Evolutionary conservation across 2,329 filamentous ascomycete species (phyloP), one percentile per base, ranked within the genome.

Genomic region (Pseudopyricularia javanii): DNA sequence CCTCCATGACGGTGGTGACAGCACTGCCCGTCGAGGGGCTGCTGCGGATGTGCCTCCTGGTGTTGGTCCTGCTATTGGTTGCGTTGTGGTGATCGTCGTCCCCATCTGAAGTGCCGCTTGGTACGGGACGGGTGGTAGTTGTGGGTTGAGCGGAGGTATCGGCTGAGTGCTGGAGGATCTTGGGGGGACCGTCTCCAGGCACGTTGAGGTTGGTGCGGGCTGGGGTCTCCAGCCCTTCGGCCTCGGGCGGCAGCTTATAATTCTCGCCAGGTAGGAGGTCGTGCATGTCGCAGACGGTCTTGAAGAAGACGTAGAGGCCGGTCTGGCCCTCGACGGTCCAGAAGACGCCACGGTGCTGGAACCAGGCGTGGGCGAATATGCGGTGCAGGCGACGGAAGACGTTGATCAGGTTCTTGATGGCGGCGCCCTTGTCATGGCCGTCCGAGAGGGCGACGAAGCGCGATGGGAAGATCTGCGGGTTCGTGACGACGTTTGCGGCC

Each of bases 361-460:
- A 98, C 93, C 93, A 98, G 7, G 93, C 93, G 66, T 98, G 93
- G 48, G 93, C 93, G 65, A 97, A 98, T 68, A 98, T 97, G 55
- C 93, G 82, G 68, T 98, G 95, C 50, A 97, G 80, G 14, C 93
- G 80, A 53, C 93, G 81, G 69, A 98, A 97, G 54, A 98, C 91
- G 66, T 96, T 97, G 60, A 91, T 86, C 55, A 98, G 75, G 66
- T 94, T 91, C 67, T 89, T 88, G 55, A 86, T 74, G 53, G 88
- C 87, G 45, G 76, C 69, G 56, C 74, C 76, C 64, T 77, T 79
- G 61, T 80, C 80, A 63, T 82, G 76, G 37, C 72, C 73, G 64
- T 79, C 78, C 53, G 68, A 71, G 28, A 75, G 62, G 8, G 78
- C 70, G 51, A 79, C 76, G 57, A 95, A 80, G 52, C 93, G 81